Conservation (phyloP, 106 monocot species). For the Allium sativum region DNA sequence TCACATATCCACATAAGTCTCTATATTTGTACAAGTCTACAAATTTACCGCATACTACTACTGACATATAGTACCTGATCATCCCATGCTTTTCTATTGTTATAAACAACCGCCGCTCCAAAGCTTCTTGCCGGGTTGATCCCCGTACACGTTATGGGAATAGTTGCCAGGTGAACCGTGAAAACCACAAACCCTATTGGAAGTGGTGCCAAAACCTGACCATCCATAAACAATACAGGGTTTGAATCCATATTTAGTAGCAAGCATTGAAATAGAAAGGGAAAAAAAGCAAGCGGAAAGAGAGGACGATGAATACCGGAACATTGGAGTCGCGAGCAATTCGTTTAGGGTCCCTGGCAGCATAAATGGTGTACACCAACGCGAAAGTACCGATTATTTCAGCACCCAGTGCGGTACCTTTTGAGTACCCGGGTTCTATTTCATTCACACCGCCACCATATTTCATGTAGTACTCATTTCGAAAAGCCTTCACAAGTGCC, state of each 20-base stretch:
- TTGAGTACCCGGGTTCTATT: constrained; percentile 16
- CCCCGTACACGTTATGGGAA: constrained; percentile 32
- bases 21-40: not conserved
- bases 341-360: constrained; percentile 50
- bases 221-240: not conserved
- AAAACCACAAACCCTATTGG: constrained; percentile 40
- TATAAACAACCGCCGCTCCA: constrained; percentile 38
- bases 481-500: constrained; percentile 31
- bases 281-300: too few species aligned
- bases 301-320: constrained; percentile 12
- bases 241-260: not conserved
- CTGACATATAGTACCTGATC: constrained; percentile 17
- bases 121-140: constrained; percentile 37
- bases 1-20: not conserved
- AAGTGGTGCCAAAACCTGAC: constrained; percentile 32
- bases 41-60: not conserved
- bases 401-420: constrained; percentile 38
- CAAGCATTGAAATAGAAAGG: too few species aligned
- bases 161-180: constrained; percentile 40
- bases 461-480: constrained; percentile 13
- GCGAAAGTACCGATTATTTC: constrained; percentile 42
- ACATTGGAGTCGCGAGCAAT: constrained; percentile 50
- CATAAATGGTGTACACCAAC: constrained; percentile 32
- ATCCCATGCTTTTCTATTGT: constrained; percentile 36
- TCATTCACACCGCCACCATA: constrained; percentile 34